Conservation (phyloP, 2,329 filamentous ascomycete genomes). For the Monosporascus ibericus region DNA sequence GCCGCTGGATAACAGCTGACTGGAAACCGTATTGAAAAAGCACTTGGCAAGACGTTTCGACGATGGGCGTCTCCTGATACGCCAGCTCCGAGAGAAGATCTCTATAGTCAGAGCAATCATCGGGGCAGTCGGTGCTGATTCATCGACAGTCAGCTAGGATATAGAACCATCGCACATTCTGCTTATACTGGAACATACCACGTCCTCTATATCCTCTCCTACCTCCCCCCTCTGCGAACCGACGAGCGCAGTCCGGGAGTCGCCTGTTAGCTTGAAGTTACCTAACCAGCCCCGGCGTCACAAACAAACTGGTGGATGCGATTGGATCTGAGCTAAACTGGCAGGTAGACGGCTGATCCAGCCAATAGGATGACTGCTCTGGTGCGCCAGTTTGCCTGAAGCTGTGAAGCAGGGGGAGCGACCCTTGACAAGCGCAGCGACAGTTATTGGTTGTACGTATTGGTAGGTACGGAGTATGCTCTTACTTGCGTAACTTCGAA, state of each 20-base stretch:
- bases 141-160: too few species aligned
- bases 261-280: slow-evolving; percentile 17
- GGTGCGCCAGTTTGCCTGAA: slow-evolving; percentile 23
- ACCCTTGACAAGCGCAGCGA: slow-evolving; percentile 17
- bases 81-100: background rate
- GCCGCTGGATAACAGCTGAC: background rate
- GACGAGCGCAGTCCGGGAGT: background rate
- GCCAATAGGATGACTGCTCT: slow-evolving; percentile 17
- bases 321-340: slow-evolving; percentile 26
- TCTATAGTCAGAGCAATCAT: too few species aligned
- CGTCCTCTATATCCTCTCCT: too few species aligned
- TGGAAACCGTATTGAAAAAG: background rate
- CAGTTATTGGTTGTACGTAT: slow-evolving; percentile 5
- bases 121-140: too few species aligned
- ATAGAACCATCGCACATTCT: background rate
- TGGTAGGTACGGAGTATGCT: slow-evolving; percentile 15
- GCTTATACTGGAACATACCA: background rate
- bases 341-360: slow-evolving; percentile 20
- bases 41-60: too few species aligned
- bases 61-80: background rate
- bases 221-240: too few species aligned
- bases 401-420: slow-evolving; percentile 15
- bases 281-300: slow-evolving; percentile 14
- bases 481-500: too few species aligned
- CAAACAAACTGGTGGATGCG: slow-evolving; percentile 23